A percentile compares a stretch with the other conserved stretches of the same genome.
Evolutionary conservation across 2,329 filamentous ascomycete species (phyloP).

Genomic region (Apiospora malaysiana): DNA sequence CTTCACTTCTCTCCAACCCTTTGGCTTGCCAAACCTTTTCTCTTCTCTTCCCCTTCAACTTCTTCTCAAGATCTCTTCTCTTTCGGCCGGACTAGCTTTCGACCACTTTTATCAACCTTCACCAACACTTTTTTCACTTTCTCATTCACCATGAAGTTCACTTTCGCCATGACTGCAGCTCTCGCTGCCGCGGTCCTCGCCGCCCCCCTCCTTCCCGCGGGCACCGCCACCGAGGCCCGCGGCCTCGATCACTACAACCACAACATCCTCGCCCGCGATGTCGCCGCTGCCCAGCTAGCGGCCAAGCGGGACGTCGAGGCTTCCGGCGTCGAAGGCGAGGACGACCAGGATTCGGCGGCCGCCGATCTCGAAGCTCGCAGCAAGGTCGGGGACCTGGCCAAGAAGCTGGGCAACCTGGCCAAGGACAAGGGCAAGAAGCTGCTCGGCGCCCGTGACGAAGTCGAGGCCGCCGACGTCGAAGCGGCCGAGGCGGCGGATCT

Average conservation of each 20-base stretch:
- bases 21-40: background rate
- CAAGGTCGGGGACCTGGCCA: background rate
- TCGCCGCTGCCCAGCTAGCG: background rate
- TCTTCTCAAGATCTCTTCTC: background rate
- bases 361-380: background rate
- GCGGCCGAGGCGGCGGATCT: background rate
- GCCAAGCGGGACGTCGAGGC: background rate
- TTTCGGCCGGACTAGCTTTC: background rate
- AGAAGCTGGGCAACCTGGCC: background rate
- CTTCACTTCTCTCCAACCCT: background rate
- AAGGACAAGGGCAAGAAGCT: background rate
- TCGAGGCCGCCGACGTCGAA: background rate
- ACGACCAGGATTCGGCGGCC: background rate
- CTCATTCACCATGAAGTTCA: background rate
- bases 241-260: background rate
- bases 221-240: background rate
- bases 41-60: background rate
- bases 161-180: slow-evolving; percentile 11
- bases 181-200: background rate
- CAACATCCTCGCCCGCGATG: slow-evolving; percentile 1
- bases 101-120: background rate
- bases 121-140: background rate
- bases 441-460: background rate
- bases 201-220: background rate
- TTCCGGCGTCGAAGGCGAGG: background rate